Conservation (phyloP, 2,329 filamentous ascomycete genomes). For the Penicillium palitans region DNA sequence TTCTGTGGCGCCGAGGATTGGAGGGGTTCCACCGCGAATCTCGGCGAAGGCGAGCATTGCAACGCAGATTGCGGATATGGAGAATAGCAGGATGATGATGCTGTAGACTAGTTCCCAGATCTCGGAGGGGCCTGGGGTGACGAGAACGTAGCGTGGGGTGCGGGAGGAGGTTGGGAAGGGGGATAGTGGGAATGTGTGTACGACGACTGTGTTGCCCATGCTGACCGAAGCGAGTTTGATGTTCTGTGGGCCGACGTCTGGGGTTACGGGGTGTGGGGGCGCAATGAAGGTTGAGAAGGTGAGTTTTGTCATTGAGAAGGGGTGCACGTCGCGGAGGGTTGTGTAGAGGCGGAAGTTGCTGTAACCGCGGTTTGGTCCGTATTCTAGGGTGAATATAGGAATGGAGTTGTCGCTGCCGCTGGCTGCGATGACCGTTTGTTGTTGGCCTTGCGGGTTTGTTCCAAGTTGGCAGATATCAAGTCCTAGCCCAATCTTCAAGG, state of each 20-base stretch:
- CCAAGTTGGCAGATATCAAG: conserved; percentile 74
- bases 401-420: conserved; percentile 79
- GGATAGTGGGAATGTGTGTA: conserved; percentile 73
- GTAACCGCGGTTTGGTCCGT: conserved; percentile 49
- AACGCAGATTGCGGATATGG: conserved; percentile 63
- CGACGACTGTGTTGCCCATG: conserved; percentile 74
- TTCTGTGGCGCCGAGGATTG: conserved; percentile 57
- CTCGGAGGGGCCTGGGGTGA: conserved; percentile 57
- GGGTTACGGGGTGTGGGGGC: conserved; percentile 50
- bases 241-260: conserved; percentile 55
- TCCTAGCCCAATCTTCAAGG: conserved; percentile 72
- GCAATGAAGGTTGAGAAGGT: conserved; percentile 54
- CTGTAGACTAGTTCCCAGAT: conserved; percentile 55
- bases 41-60: conserved; percentile 64
- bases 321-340: conserved; percentile 57
- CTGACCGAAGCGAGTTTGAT: conserved; percentile 80
- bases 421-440: conserved; percentile 78
- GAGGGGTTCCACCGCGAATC: conserved; percentile 57
- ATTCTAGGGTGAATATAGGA: conserved; percentile 74
- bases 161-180: conserved; percentile 45
- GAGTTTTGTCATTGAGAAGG: conserved; percentile 59
- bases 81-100: conserved; percentile 58
- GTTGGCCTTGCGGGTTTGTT: conserved; percentile 58
- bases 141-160: conserved; percentile 69
- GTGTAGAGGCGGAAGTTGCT: conserved; percentile 53